A percentile compares a stretch with the other conserved stretches of the same genome.
Evolutionary conservation across 192 early-diverging fungal species (phyloP).

Genomic region (Coemansia sp.): DNA sequence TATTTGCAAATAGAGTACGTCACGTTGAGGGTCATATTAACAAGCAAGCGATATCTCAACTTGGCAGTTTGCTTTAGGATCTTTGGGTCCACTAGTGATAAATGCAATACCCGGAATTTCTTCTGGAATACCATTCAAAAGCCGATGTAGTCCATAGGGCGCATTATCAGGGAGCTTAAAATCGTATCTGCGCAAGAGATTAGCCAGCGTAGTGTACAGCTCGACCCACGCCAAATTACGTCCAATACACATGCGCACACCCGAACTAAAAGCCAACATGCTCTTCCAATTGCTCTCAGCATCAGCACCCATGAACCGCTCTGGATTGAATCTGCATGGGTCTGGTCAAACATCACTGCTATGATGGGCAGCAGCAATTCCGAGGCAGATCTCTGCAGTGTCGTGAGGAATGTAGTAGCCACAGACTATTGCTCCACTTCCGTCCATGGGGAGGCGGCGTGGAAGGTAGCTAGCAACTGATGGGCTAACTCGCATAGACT

Average conservation of each 20-base stretch:
- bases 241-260: constrained; percentile 45
- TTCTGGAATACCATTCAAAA: background rate
- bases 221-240: constrained; percentile 41
- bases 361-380: constrained; percentile 36
- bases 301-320: constrained; percentile 35
- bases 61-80: constrained; percentile 25
- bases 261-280: constrained; percentile 32
- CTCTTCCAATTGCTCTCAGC: constrained; percentile 6
- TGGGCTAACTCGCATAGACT: constrained; percentile 44
- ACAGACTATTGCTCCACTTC: background rate
- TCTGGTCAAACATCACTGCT: constrained; percentile 15
- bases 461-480: constrained; percentile 27
- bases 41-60: constrained; percentile 15
- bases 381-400: constrained; percentile 15
- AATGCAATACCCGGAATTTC: constrained; percentile 19
- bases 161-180: constrained; percentile 18
- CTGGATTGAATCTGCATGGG: constrained; percentile 30
- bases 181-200: constrained; percentile 37
- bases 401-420: constrained; percentile 30
- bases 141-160: constrained; percentile 24
- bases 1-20: background rate
- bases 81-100: constrained; percentile 22
- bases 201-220: constrained; percentile 42
- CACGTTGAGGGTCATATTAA: background rate
- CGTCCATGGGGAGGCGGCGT: constrained; percentile 14